Base-by-base conservation (phyloP, 345 rosid species). In the Brassica cretica region DNA sequence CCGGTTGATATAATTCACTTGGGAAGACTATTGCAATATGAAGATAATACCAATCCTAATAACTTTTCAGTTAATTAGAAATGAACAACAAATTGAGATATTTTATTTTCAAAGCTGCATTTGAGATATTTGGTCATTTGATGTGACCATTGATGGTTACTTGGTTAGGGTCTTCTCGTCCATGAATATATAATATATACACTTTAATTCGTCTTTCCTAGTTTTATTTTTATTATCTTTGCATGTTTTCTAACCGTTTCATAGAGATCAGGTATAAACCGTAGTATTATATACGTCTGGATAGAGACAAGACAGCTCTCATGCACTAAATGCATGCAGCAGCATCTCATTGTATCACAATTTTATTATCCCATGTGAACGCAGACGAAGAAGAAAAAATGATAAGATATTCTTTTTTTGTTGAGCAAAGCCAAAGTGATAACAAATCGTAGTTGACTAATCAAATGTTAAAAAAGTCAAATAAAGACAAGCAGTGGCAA, bases 401-500 rank as follows among this genome's bases (percentile, higher is more conserved):
- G 8, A 70, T 15, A 24, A 60, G 64, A 60, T 60, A 5, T 14
- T 25, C 46, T 18, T n/a, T 51, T 51, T 68, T 33, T 25, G 27
- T 65, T 49, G 76, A 73, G 41, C 15, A 49, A 59, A 33, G 66
- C 39, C 61, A 27, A 67, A 16, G 66, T 71, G 62, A 72, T 71
- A 18, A 19, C 19, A 56, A 66, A 71, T 49, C 56, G 37, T 14
- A 21, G 70, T 68, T 73, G 82, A 79, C 74, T 33, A 73, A 46
- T 33, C 18, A 49, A 67, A 33, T 15, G 12, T 49, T 41, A 10
- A 25, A 33, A 73, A 68, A 80, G 79, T 74, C 79, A 80, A 80
- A 70, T 58, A 74, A 63, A 12, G 37, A 55, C 75, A 69, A 21
- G 32, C 8, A 56, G 72, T 83, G 89, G 86, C 80, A 80, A 68